phyloP scores from a whole-genome alignment of 371 early-diverging fungal genomes.

The Rhizopus microsporus region DNA sequence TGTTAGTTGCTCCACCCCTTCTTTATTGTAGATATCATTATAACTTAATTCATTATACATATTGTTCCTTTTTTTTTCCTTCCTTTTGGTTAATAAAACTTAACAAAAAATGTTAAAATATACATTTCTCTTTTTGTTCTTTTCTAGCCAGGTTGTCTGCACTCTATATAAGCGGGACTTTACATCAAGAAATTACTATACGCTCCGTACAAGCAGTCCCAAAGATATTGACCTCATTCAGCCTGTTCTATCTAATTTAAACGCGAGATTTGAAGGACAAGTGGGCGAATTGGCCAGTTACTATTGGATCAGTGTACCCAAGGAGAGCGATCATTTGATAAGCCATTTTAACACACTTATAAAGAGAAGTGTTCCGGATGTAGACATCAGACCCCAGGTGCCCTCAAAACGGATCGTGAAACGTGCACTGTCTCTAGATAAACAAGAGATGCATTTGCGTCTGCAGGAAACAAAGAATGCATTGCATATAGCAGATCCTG shows the following conservation, averaged over 20 bases:
- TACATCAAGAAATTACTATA: slow-evolving; percentile 47
- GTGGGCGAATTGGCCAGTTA: slow-evolving; percentile 69
- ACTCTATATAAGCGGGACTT: slow-evolving; percentile 25
- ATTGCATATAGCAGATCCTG: slow-evolving; percentile 72
- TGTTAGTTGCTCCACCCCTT: neutral
- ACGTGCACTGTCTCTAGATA: slow-evolving; percentile 21
- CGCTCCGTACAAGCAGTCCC: slow-evolving; percentile 44
- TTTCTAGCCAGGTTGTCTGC: neutral
- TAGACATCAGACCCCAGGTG: slow-evolving; percentile 22
- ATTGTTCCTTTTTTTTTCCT: neutral
- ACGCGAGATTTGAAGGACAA: slow-evolving; percentile 58
- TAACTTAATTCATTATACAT: neutral
- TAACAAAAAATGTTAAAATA: neutral
- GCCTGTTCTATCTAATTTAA: slow-evolving; percentile 39
- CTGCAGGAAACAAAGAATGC: slow-evolving; percentile 22
- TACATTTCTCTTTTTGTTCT: neutral
- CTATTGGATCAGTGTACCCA: slow-evolving; percentile 59
- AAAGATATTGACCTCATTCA: slow-evolving; percentile 20
- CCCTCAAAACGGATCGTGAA: slow-evolving; percentile 38
- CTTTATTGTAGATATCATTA: slow-evolving; percentile 2
- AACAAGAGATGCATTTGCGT: slow-evolving; percentile 7
- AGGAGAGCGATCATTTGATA: slow-evolving; percentile 11
- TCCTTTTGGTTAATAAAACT: too few relatives aligned
- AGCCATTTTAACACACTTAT: slow-evolving; percentile 3
- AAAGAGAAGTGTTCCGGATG: slow-evolving; percentile 7